These are phyloP conservation scores for Verticillium tricorpus DNA, from an alignment of 2,329 filamentous ascomycete genomes.

Conservation along the genomic window DNA sequence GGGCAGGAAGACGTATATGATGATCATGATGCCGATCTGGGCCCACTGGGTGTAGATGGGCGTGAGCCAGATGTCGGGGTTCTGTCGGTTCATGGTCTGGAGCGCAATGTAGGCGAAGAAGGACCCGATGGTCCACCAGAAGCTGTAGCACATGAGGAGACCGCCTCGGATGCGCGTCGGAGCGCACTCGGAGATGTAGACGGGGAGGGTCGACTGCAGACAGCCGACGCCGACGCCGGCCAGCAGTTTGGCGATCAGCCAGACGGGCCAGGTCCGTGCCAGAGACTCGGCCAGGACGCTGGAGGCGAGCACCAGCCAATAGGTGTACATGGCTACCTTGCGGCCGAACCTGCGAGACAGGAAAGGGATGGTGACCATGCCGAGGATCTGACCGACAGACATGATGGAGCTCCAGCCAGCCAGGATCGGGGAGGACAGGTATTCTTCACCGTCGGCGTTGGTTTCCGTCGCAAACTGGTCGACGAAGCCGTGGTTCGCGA, in stretches of 20 bases:
- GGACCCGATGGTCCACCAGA: slow-evolving; percentile 38
- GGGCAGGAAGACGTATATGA: slow-evolving; percentile 31
- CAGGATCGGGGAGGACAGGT: slow-evolving; percentile 28
- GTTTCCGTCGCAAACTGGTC: slow-evolving; percentile 23
- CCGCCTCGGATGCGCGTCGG: slow-evolving; percentile 34
- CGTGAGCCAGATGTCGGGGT: slow-evolving; percentile 28
- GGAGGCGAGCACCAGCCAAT: slow-evolving; percentile 23
- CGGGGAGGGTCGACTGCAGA: slow-evolving; percentile 33
- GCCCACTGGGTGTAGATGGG: slow-evolving; percentile 40
- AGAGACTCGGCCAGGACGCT: slow-evolving; percentile 32
- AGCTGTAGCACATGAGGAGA: slow-evolving; percentile 32
- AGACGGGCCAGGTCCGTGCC: slow-evolving; percentile 30
- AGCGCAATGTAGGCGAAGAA: slow-evolving; percentile 36
- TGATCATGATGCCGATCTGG: slow-evolving; percentile 31
- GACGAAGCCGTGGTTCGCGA: slow-evolving; percentile 34
- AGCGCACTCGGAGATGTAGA: slow-evolving; percentile 34
- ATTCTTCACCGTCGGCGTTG: slow-evolving; percentile 17
- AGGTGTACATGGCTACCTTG: slow-evolving; percentile 23
- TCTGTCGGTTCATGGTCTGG: slow-evolving; percentile 21
- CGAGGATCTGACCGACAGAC: slow-evolving; percentile 32
- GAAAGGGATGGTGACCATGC: slow-evolving; percentile 24
- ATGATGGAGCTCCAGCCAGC: slow-evolving; percentile 32
- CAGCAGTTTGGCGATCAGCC: slow-evolving; percentile 28
- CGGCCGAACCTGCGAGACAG: slow-evolving; percentile 20
- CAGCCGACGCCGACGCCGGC: slow-evolving; percentile 34